Conservation (phyloP, 257 asterid species). For the Lithospermum erythrorhizon region DNA sequence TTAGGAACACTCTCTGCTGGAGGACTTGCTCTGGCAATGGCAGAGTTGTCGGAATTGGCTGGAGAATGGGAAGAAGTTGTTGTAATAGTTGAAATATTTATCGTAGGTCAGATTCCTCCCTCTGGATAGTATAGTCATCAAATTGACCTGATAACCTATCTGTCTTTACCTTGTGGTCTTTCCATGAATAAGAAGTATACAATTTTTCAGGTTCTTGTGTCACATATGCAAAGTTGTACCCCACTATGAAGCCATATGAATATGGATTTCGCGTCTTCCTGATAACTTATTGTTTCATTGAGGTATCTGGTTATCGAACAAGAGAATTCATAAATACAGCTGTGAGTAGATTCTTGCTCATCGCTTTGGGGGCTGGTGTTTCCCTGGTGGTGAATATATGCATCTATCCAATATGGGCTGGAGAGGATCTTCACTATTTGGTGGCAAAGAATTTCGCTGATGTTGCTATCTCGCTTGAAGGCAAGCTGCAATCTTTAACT, state of each 20-base stretch:
- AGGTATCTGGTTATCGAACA: conserved; percentile 67
- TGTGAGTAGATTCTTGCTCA: conserved; percentile 45
- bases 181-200: conserved; percentile 1
- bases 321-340: conserved; percentile 47
- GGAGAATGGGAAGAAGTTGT: conserved; percentile 33
- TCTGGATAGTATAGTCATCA: conserved; percentile 9
- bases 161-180: conserved; percentile 3
- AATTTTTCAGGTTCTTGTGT: conserved; percentile 34
- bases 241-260: conserved; percentile 65
- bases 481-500: conserved; percentile 18
- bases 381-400: conserved; percentile 55
- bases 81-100: conserved; percentile 22
- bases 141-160: neutral
- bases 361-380: conserved; percentile 56
- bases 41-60: conserved; percentile 45
- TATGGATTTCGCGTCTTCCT: conserved; percentile 72
- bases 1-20: conserved; percentile 88
- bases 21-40: conserved; percentile 67
- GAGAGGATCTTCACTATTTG: conserved; percentile 68
- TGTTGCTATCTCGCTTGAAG: conserved; percentile 74
- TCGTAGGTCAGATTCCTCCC: conserved; percentile 26
- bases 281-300: conserved; percentile 57
- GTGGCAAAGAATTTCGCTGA: conserved; percentile 53
- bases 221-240: conserved; percentile 54
- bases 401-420: conserved; percentile 78